Evolutionary conservation across 495 filamentous ascomycete genomes (phyloP), one percentile per base, ranked within the genome.

Genomic region (Usnea hakonensis): DNA sequence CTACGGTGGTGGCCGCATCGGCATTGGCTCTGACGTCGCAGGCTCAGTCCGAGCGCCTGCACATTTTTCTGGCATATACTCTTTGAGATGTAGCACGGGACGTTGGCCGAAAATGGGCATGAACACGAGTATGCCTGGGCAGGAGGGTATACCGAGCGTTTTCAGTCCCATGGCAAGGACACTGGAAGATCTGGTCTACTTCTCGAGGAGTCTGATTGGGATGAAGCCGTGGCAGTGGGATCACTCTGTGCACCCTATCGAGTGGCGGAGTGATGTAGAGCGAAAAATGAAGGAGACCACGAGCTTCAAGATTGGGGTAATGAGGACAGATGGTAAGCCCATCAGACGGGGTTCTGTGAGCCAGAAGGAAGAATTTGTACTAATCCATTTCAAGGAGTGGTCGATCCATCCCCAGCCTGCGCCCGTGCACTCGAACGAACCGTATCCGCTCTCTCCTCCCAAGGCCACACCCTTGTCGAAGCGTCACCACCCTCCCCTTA

Each of bases 211-310:
- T 28, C 35, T 69, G 13, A 56, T 96, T 43, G 75, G 81, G 23
- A 95, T 95, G 90, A 74, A 89, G 75, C 92, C 92, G 0, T 98
- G 94, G 94, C 85, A 82, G 64, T 96, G 96, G 69, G 94, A 97
- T 66, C 83, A 90, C 58, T 85, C 81, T 1, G 90, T 91, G 1
- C 90, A 94, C 70, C 92, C 94, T 3, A 81, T 98, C 30, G 74
- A 82, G 10, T 98, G 94, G 94, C 77, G 89, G 58, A 72, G 73
- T 14, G 78, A 85, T 5, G 69, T 86, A 7, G 81, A 83, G 62
- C 68, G 76, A 26, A 81, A 87, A 53, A 85, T 81, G 62, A 76
- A 76, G 61, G 78, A 80, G 46, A 81, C 79, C 64, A 82, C 81
- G 71, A 83, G 75, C 62, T 76, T 95, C 55, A 82, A 82, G 28